phyloP scores from a whole-genome alignment of 1,139 yeast species.

The Pichia sp. region DNA sequence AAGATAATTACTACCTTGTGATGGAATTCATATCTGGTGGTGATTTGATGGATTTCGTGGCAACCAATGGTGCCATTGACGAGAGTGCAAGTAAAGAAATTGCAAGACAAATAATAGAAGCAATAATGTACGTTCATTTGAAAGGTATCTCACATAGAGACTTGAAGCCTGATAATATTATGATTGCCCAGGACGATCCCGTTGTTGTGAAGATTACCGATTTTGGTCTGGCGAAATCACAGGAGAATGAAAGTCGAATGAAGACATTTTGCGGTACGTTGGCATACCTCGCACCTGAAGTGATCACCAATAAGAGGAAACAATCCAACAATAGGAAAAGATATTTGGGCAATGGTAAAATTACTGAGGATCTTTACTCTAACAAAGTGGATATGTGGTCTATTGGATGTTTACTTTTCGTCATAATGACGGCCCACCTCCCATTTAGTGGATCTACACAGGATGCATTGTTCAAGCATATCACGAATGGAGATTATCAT shows the following conservation, averaged over 20 bases:
- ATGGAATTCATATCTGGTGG: constrained; percentile 98
- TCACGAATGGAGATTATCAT: constrained; percentile 71
- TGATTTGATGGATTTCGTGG: constrained; percentile 95
- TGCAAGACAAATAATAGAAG: constrained; percentile 74
- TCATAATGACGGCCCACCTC: constrained; percentile 80
- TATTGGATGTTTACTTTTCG: constrained; percentile 85
- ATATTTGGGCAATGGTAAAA: constrained; percentile 26
- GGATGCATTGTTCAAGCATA: constrained; percentile 71
- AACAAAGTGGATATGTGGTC: constrained; percentile 96
- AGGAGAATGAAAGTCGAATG: constrained; percentile 66
- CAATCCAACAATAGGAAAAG: constrained; percentile 22
- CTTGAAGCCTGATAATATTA: constrained; percentile 84
- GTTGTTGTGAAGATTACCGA: constrained; percentile 87
- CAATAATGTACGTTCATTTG: constrained; percentile 79
- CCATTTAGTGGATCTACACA: constrained; percentile 94
- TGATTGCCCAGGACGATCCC: constrained; percentile 88
- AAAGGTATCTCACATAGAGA: constrained; percentile 92
- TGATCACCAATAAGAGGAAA: constrained; percentile 59
- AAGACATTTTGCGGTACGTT: constrained; percentile 80
- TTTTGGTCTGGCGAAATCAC: constrained; percentile 75
- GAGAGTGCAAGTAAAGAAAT: constrained; percentile 88
- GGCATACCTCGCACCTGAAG: constrained; percentile 91
- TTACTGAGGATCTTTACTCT: constrained; percentile 50
- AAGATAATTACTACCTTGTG: constrained; percentile 71
- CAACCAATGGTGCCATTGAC: constrained; percentile 84